Conservation (phyloP, 1,139 yeast genomes). For the Suhomyces panamericanus region DNA sequence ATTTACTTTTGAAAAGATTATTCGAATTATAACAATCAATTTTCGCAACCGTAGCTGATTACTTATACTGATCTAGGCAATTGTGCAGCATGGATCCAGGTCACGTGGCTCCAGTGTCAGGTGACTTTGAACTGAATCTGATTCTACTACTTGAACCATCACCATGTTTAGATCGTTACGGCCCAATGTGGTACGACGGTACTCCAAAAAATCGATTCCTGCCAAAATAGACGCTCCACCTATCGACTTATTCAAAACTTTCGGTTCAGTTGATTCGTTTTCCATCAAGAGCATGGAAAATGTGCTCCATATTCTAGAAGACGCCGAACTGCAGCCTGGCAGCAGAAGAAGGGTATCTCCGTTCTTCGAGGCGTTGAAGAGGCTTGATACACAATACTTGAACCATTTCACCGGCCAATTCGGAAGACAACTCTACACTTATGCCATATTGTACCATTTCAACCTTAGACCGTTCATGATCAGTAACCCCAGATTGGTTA, state of each 20-base stretch:
- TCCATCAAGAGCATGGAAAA: slow-evolving; percentile 17
- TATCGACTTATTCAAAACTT: slow-evolving; percentile 13
- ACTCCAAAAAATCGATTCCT: slow-evolving; percentile 1
- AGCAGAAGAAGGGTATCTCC: slow-evolving; percentile 10
- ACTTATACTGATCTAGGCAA: not conserved
- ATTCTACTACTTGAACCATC: not conserved
- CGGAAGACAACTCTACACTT: slow-evolving; percentile 17
- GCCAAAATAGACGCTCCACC: slow-evolving; percentile 3
- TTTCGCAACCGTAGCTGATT: too few species aligned
- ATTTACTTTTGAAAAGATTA: too few species aligned
- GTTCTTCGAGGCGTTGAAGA: slow-evolving; percentile 14
- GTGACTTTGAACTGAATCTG: not conserved
- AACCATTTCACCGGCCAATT: slow-evolving; percentile 16
- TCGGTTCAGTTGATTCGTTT: slow-evolving; percentile 8
- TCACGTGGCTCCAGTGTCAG: not conserved
- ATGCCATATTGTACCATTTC: slow-evolving; percentile 15
- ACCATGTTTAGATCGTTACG: slow-evolving; percentile 1
- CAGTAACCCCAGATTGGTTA: slow-evolving; percentile 14
- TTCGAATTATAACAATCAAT: too few species aligned
- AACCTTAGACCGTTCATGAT: slow-evolving; percentile 17
- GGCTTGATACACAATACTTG: slow-evolving; percentile 15
- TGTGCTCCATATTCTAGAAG: slow-evolving; percentile 17
- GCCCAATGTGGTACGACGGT: slow-evolving; percentile 1
- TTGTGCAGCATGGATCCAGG: not conserved
- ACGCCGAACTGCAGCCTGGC: slow-evolving; percentile 15